These are phyloP conservation scores for Podila clonocystis DNA, from an alignment of 192 early-diverging fungal genomes.

Conservation along the genomic window DNA sequence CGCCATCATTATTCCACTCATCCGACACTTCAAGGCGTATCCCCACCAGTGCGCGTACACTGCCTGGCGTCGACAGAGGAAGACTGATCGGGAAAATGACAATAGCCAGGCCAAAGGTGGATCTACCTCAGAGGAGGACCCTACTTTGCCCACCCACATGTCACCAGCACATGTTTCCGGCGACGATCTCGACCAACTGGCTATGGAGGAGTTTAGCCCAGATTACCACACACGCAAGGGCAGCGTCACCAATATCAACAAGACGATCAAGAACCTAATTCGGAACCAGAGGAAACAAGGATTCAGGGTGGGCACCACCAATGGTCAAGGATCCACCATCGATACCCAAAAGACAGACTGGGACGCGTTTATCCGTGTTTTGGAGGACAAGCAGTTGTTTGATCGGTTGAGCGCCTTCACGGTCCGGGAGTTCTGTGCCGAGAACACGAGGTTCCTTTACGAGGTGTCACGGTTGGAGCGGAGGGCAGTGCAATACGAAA, in stretches of 20 bases:
- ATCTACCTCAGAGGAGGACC: background rate
- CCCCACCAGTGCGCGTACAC: slow-evolving; percentile 16
- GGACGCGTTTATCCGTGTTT: slow-evolving; percentile 27
- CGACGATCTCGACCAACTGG: background rate
- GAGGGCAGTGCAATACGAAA: slow-evolving; percentile 38
- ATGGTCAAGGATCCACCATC: background rate
- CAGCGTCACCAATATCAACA: slow-evolving; percentile 7
- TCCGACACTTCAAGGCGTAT: slow-evolving; percentile 23
- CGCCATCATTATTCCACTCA: slow-evolving; percentile 24
- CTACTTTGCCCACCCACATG: background rate
- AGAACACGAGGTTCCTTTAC: slow-evolving; percentile 43
- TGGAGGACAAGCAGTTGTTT: slow-evolving; percentile 32
- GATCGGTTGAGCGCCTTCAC: slow-evolving; percentile 38
- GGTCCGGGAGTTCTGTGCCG: slow-evolving; percentile 46
- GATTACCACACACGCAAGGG: slow-evolving; percentile 4
- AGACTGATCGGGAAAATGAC: background rate
- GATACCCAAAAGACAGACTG: slow-evolving; percentile 31
- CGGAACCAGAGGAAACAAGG: slow-evolving; percentile 10
- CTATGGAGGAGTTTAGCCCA: background rate
- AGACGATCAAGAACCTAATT: slow-evolving; percentile 14
- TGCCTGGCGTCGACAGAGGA: background rate
- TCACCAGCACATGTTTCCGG: background rate
- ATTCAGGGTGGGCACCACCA: slow-evolving; percentile 1
- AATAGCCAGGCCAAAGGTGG: too few species aligned
- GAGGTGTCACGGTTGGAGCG: slow-evolving; percentile 39